Base-by-base conservation (phyloP, 768 basidiomycete species). In the Hydnomerulius pinastri region DNA sequence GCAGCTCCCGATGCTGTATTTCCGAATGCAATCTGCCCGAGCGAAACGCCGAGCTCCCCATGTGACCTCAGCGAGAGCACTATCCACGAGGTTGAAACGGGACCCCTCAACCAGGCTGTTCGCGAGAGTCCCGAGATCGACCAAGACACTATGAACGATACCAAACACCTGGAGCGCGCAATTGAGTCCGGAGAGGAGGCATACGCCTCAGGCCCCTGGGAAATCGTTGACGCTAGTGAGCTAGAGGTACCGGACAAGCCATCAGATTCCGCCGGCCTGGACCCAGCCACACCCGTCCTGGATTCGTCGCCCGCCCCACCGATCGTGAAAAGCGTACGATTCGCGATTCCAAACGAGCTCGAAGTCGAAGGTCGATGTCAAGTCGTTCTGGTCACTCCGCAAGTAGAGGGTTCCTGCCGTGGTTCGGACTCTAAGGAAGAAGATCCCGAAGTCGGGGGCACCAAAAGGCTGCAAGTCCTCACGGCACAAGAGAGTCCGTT, bases 291-390 rank as follows among this genome's bases (percentile, higher is more conserved):
- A 7, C 18, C 36, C 12, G 23, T 17, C 15, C 2, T 18, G 12
- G 37, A 2, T 27, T 37, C 18, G n/a, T 47, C 52, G 32, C 37
- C 36, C 11, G 33, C 21, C 7, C 8, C 41, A 7, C 18, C 27
- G n/a, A 4, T 7, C 4, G 5, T 20, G 33, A 43, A 49, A 38
- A 43, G 28, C 23, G 51, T 47, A n/a, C 43, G 35, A 41, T 47
- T 49, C 12, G 21, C 24, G 6, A 24, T 28, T 18, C 25, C 20
- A 8, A 32, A 45, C 20, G 38, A 35, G 4, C 18, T 20, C 13
- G 29, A 13, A 21, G 17, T 15, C 5, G 42, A 25, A 20, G 43
- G 27, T n/a, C 11, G 3, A 23, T 15, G 1, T 35, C 33, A 50
- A 27, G 7, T 15, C 21, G 8, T 39, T 17, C 25, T 12, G 17